Evolutionary conservation across 225 moss, liverwort and hornwort genomes (phyloP), one percentile per base, ranked within the genome.

Genomic region (Lunularia cruciata): DNA sequence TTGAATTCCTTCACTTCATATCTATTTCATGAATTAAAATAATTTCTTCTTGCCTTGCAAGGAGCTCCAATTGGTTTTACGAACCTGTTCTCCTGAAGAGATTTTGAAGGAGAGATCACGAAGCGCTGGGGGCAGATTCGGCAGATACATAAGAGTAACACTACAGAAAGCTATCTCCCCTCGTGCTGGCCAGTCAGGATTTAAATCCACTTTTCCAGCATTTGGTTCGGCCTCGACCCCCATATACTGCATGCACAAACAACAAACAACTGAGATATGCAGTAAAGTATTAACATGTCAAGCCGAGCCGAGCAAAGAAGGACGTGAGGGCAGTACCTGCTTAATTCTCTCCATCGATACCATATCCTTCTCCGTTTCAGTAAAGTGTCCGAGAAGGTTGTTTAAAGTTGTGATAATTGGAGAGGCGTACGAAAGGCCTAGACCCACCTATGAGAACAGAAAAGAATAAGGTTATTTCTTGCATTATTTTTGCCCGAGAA

Each of bases 321-420:
- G 64, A 28, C 45, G 20, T 16, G 18, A n/a, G 45, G 30, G 66
- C 7, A 37, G 14, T 86, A 92, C 95, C 90, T 96, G 87, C 56
- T 88, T 90, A 20, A 96, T 85, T 40, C 92, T 86, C 76, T 96
- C 96, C 68, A 92, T 87, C 27, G 92, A 92, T 28, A 96, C 90
- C 96, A 96, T 89, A 63, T 96, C 96, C 72, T 92, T 92, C 72
- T 96, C 92, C 43, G 87, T 85, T 63, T 89, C 85, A 46, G 89
- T 79, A 75, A 89, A 87, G n/a, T 75, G 71, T 55, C 80, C 72
- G 73, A 96, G 77, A n/a, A 96, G 81, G 67, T 75, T 14, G 65
- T 86, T 90, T 18, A 96, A 80, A 45, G 75, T 70, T 53, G 92
- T 79, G 53, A 96, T 92, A 22, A 96, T 85, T 52, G 96, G 90